Base-by-base conservation (phyloP, 2,329 filamentous ascomycete species). In the Decorospora gaudefroyi region DNA sequence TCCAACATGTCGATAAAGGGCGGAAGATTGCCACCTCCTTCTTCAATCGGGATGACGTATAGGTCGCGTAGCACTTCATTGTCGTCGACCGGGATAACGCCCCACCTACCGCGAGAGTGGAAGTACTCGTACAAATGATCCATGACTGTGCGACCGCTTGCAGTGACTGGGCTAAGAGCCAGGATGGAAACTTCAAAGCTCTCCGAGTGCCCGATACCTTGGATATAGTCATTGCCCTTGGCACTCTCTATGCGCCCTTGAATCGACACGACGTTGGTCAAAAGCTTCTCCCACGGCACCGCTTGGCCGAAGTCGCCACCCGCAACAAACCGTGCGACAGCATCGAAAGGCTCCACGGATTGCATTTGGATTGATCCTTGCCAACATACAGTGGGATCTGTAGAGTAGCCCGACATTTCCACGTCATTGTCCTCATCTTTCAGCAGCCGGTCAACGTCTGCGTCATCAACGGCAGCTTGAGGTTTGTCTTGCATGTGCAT, bases 1-100 rank as follows among this genome's bases (percentile, higher is more conserved):
- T 89, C 85, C n/a, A 97, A 79, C 62, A 95, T 87, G 49, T 90
- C 82, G 69, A 96, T 83, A 60, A 96, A 96, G 50, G 91, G 88
- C 0, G 93, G 92, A 29, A 92, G 81, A 34, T 74, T 73, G 22
- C 72, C 74, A 35, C 80, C 81, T 22, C 88, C 90, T 4, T 84
- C 79, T 21, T 90, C 82, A 4, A 97, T 82, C 0, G 93, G 92
- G 7, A 96, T 86, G 21, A 97, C 80, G 68, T 97, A 97, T 1
- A 91, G 88, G 65, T 97, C 92, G 47, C 90, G 86, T 34, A 96
- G 87, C 48, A 90, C 86, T 13, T 83, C 80, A 64, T 92, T 88
- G 10, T 85, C 85, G 10, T 68, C 63, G 4, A 65, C 51, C 5
- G 65, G 65, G 5, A 96, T 80, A 1, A 97, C 92, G 13, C 90